Evolutionary conservation across 2,329 filamentous ascomycete species (phyloP), one percentile per base, ranked within the genome.

Genomic region (Fonsecaea monophora): DNA sequence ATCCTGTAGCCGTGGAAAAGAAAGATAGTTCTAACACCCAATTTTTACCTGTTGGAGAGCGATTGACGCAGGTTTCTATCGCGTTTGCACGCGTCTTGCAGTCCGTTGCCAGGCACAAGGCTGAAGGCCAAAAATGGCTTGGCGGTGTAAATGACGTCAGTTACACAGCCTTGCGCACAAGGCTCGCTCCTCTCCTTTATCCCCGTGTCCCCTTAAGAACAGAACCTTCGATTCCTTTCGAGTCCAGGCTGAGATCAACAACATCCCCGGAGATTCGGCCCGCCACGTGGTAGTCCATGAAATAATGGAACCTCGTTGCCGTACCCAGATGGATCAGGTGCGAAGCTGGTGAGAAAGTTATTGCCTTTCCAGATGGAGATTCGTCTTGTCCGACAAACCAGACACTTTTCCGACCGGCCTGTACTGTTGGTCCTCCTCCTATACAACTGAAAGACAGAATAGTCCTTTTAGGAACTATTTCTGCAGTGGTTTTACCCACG

Each of bases 351-450:
- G 30, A 32, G 21, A 61, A 60, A 53, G 25, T 32, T 21, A 18
- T 13, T 13, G 8, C 21, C n/a, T 18, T 34, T 53, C 58, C 58
- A 61, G 45, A 61, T 61, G 59, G 59, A 61, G 59, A 25, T 37
- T 61, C 34, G 34, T 61, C 25, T 21, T 32, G 21, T 61, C 53
- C 48, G 15, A 21, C 59, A 60, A 48, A 48, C 13, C 34, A 35
- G 35, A 61, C 57, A 37, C 42, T 8, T 50, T 34, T 40, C 59
- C 38, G 25, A 30, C 59, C 59, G 25, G 59, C 48, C 32, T 3
- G 9, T 35, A 8, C 45, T 37, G 59, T 48, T 40, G 45, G 45
- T 61, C 13, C 59, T 61, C 21, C 37, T 61, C 8, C 59, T 61
- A 32, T 61, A 53, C 45, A 38, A 53, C 34, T 61, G 37, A 34